Conservation (phyloP, 768 basidiomycete genomes). For the Trametes cingulata region DNA sequence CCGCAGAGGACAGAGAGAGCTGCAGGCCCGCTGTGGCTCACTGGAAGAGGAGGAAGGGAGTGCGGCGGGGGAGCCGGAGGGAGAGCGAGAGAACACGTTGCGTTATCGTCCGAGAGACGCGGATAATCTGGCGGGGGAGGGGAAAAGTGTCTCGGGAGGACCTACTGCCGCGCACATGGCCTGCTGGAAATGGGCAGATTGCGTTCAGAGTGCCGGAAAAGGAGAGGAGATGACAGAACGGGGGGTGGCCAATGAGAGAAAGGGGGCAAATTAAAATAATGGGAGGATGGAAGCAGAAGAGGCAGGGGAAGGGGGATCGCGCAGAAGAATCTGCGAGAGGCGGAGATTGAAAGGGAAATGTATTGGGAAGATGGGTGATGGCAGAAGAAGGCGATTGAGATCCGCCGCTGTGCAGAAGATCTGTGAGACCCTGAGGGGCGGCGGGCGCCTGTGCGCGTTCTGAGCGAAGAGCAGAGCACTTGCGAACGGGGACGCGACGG, state of each 20-base stretch:
- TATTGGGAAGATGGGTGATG: conserved; percentile 21
- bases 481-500: background rate
- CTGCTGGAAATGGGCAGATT: conserved; percentile 26
- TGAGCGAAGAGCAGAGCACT: background rate
- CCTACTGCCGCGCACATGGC: conserved; percentile 5
- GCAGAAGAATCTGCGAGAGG: conserved; percentile 26
- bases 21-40: background rate
- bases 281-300: conserved; percentile 20
- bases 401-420: conserved; percentile 20
- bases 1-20: background rate
- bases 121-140: conserved; percentile 14
- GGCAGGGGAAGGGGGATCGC: conserved; percentile 19
- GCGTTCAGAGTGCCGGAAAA: conserved; percentile 17
- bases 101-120: conserved; percentile 22
- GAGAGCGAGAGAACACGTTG: conserved; percentile 1
- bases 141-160: conserved; percentile 11
- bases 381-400: conserved; percentile 19
- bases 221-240: conserved; percentile 16
- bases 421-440: conserved; percentile 18
- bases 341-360: conserved; percentile 30
- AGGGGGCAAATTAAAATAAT: conserved; percentile 23
- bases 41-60: background rate
- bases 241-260: conserved; percentile 26
- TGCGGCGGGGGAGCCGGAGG: background rate
- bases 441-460: conserved; percentile 2